Evolutionary conservation across 257 asterid species (phyloP), one percentile per base, ranked within the genome.

Genomic region (Cinchona pubescens): DNA sequence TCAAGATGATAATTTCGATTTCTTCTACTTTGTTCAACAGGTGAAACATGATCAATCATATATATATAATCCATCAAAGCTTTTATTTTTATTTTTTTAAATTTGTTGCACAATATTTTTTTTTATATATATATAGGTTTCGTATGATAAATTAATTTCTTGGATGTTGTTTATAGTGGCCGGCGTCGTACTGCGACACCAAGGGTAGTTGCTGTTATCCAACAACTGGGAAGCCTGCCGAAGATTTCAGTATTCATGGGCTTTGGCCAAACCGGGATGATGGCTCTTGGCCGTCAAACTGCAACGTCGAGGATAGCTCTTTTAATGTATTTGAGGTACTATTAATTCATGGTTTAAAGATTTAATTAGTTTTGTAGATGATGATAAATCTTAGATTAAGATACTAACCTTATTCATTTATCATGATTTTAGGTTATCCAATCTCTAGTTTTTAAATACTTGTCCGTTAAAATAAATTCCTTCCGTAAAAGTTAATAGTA

Each of bases 211-310:
- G 98, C 38, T 91, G 98, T 76, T 88, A 86, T 75, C 96, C 98
- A 0, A 88, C 84, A 0, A 87, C 96, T 0, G 97, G 97, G 38
- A 89, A 86, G 40, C 96, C 96, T 0, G 85, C 72, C 0, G 91
- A 88, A 42, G 93, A 91, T 80, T 93, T 93, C 79, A 79, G 94
- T 65, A 87, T 93, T 46, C 98, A 93, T 75, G 98, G 98, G 25
- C 77, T 93, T 37, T 93, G 98, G 96, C 98, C 98, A 1, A 93
- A 93, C 76, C 87, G 84, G 69, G 55, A 85, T 12, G 75, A 69
- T 10, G 93, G 97, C 1, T 74, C 85, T 37, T 91, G 85, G 85
- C 98, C 98, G 8, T 85, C 90, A 27, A 83, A 88, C 63, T 93
- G 98, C 63, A 87, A 86, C 23, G 48, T n/a, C n/a, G n/a, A 1